Evolutionary conservation across 306 rosid species (phyloP), one percentile per base, ranked within the genome.

Genomic region (Rosa persica): DNA sequence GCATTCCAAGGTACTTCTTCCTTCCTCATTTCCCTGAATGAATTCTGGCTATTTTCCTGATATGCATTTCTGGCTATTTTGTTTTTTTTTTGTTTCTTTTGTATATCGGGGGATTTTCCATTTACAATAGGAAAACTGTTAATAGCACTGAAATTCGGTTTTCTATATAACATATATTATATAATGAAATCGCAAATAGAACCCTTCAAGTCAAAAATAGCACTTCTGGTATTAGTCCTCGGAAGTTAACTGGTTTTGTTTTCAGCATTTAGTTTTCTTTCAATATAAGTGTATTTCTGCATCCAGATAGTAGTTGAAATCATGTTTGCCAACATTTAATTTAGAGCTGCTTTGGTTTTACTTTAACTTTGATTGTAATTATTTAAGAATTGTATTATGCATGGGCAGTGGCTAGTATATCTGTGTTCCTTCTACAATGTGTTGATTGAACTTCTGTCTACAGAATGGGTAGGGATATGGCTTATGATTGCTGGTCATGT

Each of bases 401-500:
- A 30, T 30, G 36, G 36, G 36, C 36, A 30, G 36, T 30, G 36
- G 36, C 36, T 30, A 30, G 36, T 30, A 30, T 30, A 25, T 67
- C 27, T 69, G 4, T 69, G 6, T 76, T 65, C 25, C 20, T 73
- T 81, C 7, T 57, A 16, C n/a, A 54, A 27, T 38, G 39, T 16
- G 39, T 58, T 65, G 61, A 7, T 64, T 75, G 17, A 44, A 55
- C 42, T 55, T 70, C 19, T 55, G 25, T 12, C 34, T 16, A 71
- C 92, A 94, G 98, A 88, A 85, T 95, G 98, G 98, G 98, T 72
- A 89, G 98, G 81, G 91, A 89, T 83, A 79, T 91, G 49, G 82
- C 85, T 25, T 95, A 89, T 85, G 98, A 92, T 83, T 68, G 82
- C 85, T 95, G 98, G 98, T 88, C 98, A 43, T 93, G 96, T 72